Evolutionary conservation across 192 early-diverging fungal species (phyloP).

Genomic region (Rhizophagus clarus): DNA sequence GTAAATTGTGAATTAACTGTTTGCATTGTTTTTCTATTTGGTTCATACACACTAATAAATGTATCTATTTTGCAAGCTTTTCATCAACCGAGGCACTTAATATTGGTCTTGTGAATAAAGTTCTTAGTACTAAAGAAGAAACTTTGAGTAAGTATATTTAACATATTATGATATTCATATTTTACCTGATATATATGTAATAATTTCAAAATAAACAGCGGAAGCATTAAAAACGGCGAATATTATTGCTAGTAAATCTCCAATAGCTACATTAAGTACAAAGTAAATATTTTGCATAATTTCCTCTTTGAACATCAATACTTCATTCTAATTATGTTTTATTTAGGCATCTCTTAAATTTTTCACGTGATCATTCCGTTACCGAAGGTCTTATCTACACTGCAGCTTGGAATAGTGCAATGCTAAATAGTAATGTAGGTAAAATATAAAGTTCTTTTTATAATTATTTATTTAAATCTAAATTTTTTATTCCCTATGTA

Average conservation of each 20-base stretch:
- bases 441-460: neutral
- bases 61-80: constrained; percentile 42
- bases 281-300: constrained; percentile 58
- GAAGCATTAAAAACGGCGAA: constrained; percentile 70
- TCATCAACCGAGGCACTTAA: constrained; percentile 58
- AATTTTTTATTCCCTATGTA: neutral
- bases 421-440: constrained; percentile 73
- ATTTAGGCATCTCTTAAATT: constrained; percentile 75
- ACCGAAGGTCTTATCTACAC: constrained; percentile 87
- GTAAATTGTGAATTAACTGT: constrained; percentile 19
- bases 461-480: neutral
- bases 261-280: constrained; percentile 82
- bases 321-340: constrained; percentile 7
- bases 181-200: neutral
- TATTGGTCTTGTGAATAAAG: constrained; percentile 60
- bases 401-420: constrained; percentile 84
- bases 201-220: constrained; percentile 41
- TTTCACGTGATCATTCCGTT: constrained; percentile 90
- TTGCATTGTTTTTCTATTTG: constrained; percentile 7
- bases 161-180: neutral
- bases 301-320: neutral
- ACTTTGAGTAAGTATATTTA: constrained; percentile 48
- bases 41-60: neutral
- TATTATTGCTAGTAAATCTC: constrained; percentile 86
- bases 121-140: constrained; percentile 47